Evolutionary conservation across 176 grass and related monocot genomes (phyloP).

Genomic region (Carex kokanica): DNA sequence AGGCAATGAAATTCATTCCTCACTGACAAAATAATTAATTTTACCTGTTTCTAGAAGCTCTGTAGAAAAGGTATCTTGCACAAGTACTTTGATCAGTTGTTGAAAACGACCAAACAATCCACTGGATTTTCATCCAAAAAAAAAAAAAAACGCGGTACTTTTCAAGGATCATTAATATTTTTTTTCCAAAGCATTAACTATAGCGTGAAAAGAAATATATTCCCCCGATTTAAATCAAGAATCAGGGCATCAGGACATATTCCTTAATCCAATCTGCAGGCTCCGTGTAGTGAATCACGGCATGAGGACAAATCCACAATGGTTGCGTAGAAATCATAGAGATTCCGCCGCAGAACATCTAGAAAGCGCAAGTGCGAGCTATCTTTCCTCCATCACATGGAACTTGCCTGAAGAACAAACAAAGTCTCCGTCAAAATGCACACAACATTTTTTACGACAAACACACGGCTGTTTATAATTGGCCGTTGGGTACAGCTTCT

Average conservation of each 20-base stretch:
- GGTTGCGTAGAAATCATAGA: not conserved
- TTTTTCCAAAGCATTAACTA: not conserved
- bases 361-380: not conserved
- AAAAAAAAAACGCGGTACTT: not conserved
- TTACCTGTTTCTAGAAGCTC: not conserved
- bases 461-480: not conserved
- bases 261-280: too few species aligned
- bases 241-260: not conserved
- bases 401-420: not conserved
- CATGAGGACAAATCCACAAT: not conserved
- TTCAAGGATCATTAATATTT: not conserved
- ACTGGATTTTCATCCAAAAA: not conserved
- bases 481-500: not conserved
- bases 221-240: not conserved
- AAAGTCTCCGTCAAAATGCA: too few species aligned
- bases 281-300: not conserved
- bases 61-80: not conserved
- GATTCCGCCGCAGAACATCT: not conserved
- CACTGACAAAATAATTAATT: conserved; percentile 1
- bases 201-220: not conserved
- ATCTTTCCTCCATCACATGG: not conserved
- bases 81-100: not conserved
- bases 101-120: not conserved
- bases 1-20: not conserved
- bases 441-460: not conserved